These are phyloP conservation scores for Cinnamomum chago DNA, from an alignment of 164 flowering plant genomes.

Conservation along the genomic window DNA sequence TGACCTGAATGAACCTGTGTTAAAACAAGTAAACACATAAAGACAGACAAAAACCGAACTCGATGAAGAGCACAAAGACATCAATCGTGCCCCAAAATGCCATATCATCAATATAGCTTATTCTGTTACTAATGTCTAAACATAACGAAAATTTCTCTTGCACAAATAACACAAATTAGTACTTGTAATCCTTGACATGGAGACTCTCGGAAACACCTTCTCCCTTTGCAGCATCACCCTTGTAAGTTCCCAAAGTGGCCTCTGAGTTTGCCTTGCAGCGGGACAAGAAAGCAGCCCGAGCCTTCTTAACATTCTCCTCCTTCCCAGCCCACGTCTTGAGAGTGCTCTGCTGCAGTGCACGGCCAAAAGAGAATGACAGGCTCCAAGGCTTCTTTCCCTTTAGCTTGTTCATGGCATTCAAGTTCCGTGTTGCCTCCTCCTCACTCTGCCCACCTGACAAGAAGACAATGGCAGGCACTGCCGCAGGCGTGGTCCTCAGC, in stretches of 20 bases:
- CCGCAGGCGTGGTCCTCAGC: slow-evolving; percentile 41
- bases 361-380: slow-evolving; percentile 44
- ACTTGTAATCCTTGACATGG: slow-evolving; percentile 54
- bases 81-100: no score
- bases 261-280: slow-evolving; percentile 52
- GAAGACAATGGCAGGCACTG: slow-evolving; percentile 48
- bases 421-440: slow-evolving; percentile 46
- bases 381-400: slow-evolving; percentile 48
- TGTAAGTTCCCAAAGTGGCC: slow-evolving; percentile 49
- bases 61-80: no score
- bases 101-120: neutral
- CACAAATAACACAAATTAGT: slow-evolving; percentile 15
- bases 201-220: slow-evolving; percentile 50
- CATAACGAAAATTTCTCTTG: neutral
- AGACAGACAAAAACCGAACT: no score
- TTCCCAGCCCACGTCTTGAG: slow-evolving; percentile 53
- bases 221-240: slow-evolving; percentile 32
- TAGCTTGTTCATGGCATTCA: slow-evolving; percentile 51
- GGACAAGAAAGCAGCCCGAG: slow-evolving; percentile 36
- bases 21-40: no score
- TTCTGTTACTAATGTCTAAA: neutral
- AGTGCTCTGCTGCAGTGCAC: slow-evolving; percentile 49
- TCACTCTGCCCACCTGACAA: slow-evolving; percentile 52
- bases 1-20: no score
- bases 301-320: slow-evolving; percentile 38